Base-by-base conservation (phyloP, 176 grass and related monocot genomes). In the Guadua angustifolia region DNA sequence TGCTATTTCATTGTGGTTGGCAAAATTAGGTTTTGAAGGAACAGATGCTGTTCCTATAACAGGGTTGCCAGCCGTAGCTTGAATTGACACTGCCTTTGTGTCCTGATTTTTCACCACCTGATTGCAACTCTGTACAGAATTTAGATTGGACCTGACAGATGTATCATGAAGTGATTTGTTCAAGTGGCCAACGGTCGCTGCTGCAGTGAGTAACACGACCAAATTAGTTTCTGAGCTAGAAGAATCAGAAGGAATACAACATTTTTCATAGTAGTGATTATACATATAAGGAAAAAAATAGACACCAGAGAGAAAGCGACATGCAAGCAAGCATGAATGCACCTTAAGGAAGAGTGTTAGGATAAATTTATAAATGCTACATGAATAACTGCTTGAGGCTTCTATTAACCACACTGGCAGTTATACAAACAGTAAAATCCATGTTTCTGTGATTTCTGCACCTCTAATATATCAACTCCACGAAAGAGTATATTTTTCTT, bases 1-100 rank as follows among this genome's bases (percentile, higher is more conserved):
- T 9, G 86, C 86, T 83, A 99, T 96, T 52, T 94, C 97, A 82
- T 85, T 87, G 76, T 96, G 93, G 60, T 86, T 79, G 36, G 75
- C 74, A 55, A 90, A 92, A 61, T 39, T 66, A 88, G 87, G 74
- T 88, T 94, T 89, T 71, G 86, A 19, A 47, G 86, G 79, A 90
- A 75, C 74, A 85, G 79, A 78, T 53, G 79, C 38, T 33, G 79
- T 49, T 14, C 85, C 89, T 87, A 82, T 77, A 83, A 75, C 66
- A 83, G 82, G 44, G 84, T 81, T 90, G 86, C 82, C 80, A 32
- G 74, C 51, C 5, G 2, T 53, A 87, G 83, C 66, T 87, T 90
- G 87, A 90, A 80, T 67, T 77, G 69, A 17, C 21, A 78, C 66
- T 14, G 62, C 51, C 51, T 88, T 99, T 82, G 77, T 62, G 78